Evolutionary conservation across 805 yeast genomes (phyloP).

Genomic region (Ogataea minuta): DNA sequence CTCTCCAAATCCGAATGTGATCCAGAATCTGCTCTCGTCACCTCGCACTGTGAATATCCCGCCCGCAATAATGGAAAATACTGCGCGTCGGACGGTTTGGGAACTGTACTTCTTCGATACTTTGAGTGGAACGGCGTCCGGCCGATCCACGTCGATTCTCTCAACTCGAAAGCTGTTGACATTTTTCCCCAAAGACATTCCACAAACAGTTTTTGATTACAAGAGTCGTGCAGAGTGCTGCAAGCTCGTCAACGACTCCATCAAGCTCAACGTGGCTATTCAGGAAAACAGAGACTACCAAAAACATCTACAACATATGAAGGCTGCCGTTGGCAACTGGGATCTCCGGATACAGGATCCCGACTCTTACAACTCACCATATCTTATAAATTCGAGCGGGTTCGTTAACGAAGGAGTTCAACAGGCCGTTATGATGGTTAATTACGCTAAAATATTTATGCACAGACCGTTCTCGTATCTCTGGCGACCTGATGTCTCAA

Average conservation of each 20-base stretch:
- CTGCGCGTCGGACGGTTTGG: constrained; percentile 49
- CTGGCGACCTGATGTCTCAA: constrained; percentile 49
- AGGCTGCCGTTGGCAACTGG: constrained; percentile 50
- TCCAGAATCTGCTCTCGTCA: constrained; percentile 15
- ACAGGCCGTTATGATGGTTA: constrained; percentile 46
- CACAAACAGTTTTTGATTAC: constrained; percentile 42
- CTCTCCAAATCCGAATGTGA: constrained; percentile 19
- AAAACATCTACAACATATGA: constrained; percentile 38
- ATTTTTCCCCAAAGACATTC: constrained; percentile 39
- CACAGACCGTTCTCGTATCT: constrained; percentile 53
- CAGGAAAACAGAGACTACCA: constrained; percentile 39
- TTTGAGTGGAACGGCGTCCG: constrained; percentile 54
- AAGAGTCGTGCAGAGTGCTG: constrained; percentile 46
- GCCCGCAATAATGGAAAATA: constrained; percentile 27
- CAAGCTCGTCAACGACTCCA: constrained; percentile 48
- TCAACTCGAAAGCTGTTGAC: constrained; percentile 37
- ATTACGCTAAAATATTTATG: constrained; percentile 53
- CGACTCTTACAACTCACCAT: constrained; percentile 40
- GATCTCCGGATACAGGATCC: constrained; percentile 47
- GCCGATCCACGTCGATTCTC: constrained; percentile 41
- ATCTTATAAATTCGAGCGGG: constrained; percentile 42
- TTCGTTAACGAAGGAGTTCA: constrained; percentile 53
- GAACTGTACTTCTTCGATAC: constrained; percentile 52
- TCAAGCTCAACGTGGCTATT: constrained; percentile 45
- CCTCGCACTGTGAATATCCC: constrained; percentile 24